These are phyloP conservation scores for Panus rudis DNA, from an alignment of 768 basidiomycete species.

Conservation along the genomic window DNA sequence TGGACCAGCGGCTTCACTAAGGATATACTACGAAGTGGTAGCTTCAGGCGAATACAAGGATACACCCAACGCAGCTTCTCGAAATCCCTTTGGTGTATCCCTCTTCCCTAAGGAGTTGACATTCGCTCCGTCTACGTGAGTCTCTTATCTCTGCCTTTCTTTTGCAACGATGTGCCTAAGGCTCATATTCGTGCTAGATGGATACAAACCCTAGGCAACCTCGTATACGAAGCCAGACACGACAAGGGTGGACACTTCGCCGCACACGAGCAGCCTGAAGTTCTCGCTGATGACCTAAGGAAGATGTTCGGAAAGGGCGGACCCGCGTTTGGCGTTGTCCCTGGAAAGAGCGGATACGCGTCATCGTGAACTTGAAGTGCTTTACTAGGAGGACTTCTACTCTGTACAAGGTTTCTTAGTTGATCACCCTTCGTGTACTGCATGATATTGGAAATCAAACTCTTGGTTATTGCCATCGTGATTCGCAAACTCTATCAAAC, in stretches of 20 bases:
- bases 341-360: conserved; percentile 8
- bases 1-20: conserved; percentile 48
- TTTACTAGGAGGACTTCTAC: no score
- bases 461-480: no score
- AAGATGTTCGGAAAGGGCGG: conserved; percentile 39
- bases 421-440: no score
- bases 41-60: neutral
- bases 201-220: conserved; percentile 15
- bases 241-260: conserved; percentile 54
- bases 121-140: conserved; percentile 14
- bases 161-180: neutral
- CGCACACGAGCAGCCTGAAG: conserved; percentile 41
- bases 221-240: conserved; percentile 44
- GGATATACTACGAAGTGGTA: conserved; percentile 51
- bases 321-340: conserved; percentile 17
- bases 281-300: conserved; percentile 41
- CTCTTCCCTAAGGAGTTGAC: conserved; percentile 25
- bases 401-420: no score
- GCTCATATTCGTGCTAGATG: conserved; percentile 10
- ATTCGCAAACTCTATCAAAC: no score
- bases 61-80: conserved; percentile 7
- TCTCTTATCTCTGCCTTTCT: neutral
- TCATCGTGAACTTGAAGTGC: no score
- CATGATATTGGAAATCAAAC: no score
- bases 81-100: conserved; percentile 23